phyloP scores from a whole-genome alignment of 345 rosid species.

The Zanthoxylum bungeanum region DNA sequence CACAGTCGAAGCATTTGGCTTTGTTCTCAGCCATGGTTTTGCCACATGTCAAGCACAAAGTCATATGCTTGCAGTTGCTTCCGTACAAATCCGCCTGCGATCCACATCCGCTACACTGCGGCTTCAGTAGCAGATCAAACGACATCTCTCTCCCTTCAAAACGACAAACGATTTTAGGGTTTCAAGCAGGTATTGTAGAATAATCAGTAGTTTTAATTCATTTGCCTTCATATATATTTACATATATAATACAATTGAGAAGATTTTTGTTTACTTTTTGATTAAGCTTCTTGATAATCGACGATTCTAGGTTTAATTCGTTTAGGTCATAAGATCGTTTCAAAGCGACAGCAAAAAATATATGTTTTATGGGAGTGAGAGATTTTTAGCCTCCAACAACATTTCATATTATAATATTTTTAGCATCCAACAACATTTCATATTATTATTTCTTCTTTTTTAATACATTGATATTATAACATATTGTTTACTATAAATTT shows the following conservation, averaged over 20 bases:
- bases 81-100: slow-evolving; percentile 74
- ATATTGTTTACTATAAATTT: too few species aligned
- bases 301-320: not conserved
- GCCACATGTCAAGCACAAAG: slow-evolving; percentile 81
- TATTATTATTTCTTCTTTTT: too few species aligned
- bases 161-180: not conserved
- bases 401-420: too few species aligned
- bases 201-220: not conserved
- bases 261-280: not conserved
- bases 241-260: not conserved
- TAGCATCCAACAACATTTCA: too few species aligned
- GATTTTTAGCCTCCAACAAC: too few species aligned
- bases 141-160: slow-evolving; percentile 42
- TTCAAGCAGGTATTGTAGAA: not conserved
- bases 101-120: slow-evolving; percentile 76
- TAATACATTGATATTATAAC: too few species aligned
- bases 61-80: slow-evolving; percentile 94
- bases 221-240: too few species aligned
- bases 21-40: slow-evolving; percentile 82
- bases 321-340: too few species aligned
- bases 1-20: slow-evolving; percentile 81
- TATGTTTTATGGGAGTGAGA: too few species aligned
- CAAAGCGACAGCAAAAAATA: too few species aligned
- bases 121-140: slow-evolving; percentile 64
- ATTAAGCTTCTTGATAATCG: not conserved